Conservation (phyloP, 2,329 filamentous ascomycete genomes). For the Karstenula rhodostoma region DNA sequence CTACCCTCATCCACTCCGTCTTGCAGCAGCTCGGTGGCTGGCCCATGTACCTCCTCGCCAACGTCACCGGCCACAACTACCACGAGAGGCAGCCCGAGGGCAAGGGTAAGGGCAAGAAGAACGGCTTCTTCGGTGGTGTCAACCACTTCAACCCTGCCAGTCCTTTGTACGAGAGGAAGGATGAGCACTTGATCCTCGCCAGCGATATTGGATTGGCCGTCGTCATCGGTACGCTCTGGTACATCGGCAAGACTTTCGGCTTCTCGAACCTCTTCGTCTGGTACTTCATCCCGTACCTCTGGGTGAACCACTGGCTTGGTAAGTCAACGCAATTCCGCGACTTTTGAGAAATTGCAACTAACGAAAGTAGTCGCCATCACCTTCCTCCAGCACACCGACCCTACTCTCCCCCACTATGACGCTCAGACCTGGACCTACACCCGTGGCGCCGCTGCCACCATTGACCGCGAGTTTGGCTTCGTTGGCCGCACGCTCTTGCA, state of each 20-base stretch:
- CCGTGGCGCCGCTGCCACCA: slow-evolving; percentile 91
- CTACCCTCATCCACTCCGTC: slow-evolving; percentile 76
- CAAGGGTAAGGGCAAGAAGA: slow-evolving; percentile 89
- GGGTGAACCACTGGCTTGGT: slow-evolving; percentile 99
- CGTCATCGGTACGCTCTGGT: slow-evolving; percentile 67
- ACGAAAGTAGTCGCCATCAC: slow-evolving; percentile 82
- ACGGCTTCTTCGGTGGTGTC: slow-evolving; percentile 80
- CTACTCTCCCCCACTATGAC: slow-evolving; percentile 90
- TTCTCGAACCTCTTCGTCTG: slow-evolving; percentile 88
- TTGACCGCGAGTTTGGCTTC: slow-evolving; percentile 97
- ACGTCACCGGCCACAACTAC: slow-evolving; percentile 95
- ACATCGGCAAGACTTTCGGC: slow-evolving; percentile 79
- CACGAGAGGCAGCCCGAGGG: slow-evolving; percentile 92
- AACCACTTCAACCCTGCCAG: slow-evolving; percentile 94
- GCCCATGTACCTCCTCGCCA: slow-evolving; percentile 89
- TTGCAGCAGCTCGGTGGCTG: slow-evolving; percentile 90
- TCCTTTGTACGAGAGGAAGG: slow-evolving; percentile 90
- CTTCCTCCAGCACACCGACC: slow-evolving; percentile 96
- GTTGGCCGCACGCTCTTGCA: slow-evolving; percentile 90
- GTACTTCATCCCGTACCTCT: slow-evolving; percentile 95
- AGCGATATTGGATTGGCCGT: slow-evolving; percentile 81
- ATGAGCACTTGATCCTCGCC: slow-evolving; percentile 84
- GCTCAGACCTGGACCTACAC: slow-evolving; percentile 89
- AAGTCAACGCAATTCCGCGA: slow-evolving; percentile 55
- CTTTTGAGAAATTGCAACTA: slow-evolving; percentile 30